Evolutionary conservation across 2,329 filamentous ascomycete genomes (phyloP).

Genomic region (Botryotinia convoluta): DNA sequence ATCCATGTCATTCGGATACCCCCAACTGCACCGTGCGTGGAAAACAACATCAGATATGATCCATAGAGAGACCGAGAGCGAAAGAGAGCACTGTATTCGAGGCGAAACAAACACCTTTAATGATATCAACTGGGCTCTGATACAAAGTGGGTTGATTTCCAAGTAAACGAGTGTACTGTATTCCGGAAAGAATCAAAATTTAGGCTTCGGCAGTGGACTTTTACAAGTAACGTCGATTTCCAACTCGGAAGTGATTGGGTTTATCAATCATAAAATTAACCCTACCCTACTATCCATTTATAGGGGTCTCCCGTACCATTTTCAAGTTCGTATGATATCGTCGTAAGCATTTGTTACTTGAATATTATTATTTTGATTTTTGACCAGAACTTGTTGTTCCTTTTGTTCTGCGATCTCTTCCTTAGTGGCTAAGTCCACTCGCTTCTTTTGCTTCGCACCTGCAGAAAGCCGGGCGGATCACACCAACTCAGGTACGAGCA

Average conservation of each 20-base stretch:
- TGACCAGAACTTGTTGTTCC: conserved; percentile 17
- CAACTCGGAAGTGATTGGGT: neutral
- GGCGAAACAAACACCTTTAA: neutral
- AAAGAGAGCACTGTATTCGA: conserved; percentile 5
- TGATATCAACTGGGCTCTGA: neutral
- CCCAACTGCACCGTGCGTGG: conserved; percentile 10
- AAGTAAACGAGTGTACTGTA: neutral
- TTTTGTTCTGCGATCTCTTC: conserved; percentile 11
- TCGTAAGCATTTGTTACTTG: neutral
- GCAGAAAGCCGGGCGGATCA: conserved; percentile 24
- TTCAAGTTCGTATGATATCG: neutral
- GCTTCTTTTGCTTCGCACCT: conserved; percentile 17
- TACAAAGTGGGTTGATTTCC: conserved; percentile 11
- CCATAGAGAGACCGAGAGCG: conserved; percentile 1
- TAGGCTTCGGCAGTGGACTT: neutral
- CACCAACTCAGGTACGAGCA: conserved; percentile 30
- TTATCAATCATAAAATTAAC: neutral
- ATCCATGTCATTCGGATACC: neutral
- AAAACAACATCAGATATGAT: neutral
- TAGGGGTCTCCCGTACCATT: neutral
- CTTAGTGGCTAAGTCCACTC: conserved; percentile 8
- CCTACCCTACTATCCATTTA: neutral
- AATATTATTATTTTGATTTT: neutral
- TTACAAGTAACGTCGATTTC: neutral
- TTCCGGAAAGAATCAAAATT: neutral